Base-by-base conservation (phyloP, 192 early-diverging fungal genomes). In the Tieghemiomyces parasiticus region DNA sequence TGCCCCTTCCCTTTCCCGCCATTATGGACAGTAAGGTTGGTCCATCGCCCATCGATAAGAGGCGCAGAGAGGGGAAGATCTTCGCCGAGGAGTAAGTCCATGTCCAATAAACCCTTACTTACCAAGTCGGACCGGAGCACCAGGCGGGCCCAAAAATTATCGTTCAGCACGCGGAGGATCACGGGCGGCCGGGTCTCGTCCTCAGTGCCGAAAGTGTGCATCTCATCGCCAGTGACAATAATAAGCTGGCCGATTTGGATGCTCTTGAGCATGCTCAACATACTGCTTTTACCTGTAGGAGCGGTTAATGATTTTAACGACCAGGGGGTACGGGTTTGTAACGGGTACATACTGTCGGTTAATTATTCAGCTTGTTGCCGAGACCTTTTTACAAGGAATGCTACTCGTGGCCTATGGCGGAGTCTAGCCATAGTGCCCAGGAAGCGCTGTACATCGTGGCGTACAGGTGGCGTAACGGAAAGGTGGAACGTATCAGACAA, bases 61-160 rank as follows among this genome's bases (percentile, higher is more conserved):
- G n/a, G n/a, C n/a, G n/a, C n/a, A n/a, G n/a, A n/a, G n/a, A n/a
- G n/a, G n/a, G n/a, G n/a, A n/a, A n/a, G n/a, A n/a, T n/a, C n/a
- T n/a, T n/a, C n/a, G n/a, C n/a, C n/a, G n/a, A n/a, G n/a, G n/a
- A n/a, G n/a, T n/a, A n/a, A n/a, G n/a, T n/a, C n/a, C n/a, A n/a
- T n/a, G n/a, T n/a, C n/a, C 67, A 58, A 16, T 26, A 22, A 52
- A 38, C 8, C 33, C 9, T 12, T 19, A 67, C 73, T 12, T 55
- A 78, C 79, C 47, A 82, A 35, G 53, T 74, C 74, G 28, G 62
- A 47, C 46, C 70, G 62, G 9, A 83, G 58, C 49, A 74, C 61
- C 25, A 87, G 61, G 19, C 85, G 73, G 46, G 74, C 35, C 85
- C 85, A 87, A 59, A 87, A 85, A 33, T 63, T 60, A 58, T 77